Conservation (phyloP, 805 yeast species). For the Saccharomycopsis sp. region DNA sequence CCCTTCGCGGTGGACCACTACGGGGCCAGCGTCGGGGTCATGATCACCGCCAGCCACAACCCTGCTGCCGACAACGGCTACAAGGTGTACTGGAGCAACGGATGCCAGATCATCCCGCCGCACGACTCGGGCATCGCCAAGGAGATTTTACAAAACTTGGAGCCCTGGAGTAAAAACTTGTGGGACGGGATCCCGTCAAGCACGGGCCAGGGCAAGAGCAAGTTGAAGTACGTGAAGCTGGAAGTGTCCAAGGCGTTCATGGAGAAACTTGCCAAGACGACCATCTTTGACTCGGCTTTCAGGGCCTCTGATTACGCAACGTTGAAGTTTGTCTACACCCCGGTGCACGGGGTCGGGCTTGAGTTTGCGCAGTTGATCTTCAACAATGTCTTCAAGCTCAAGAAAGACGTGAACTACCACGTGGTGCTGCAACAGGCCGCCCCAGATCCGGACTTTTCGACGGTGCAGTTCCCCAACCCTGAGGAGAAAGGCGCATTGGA, state of each 20-base stretch:
- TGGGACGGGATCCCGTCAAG: slow-evolving; percentile 28
- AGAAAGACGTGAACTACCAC: slow-evolving; percentile 5
- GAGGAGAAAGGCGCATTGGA: slow-evolving; percentile 90
- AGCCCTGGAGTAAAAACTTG: no score
- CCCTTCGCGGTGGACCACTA: slow-evolving; percentile 71
- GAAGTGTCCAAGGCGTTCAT: slow-evolving; percentile 38
- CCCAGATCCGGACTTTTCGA: slow-evolving; percentile 82
- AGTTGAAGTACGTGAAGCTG: slow-evolving; percentile 34
- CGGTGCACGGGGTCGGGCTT: slow-evolving; percentile 92
- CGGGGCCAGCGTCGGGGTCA: slow-evolving; percentile 70
- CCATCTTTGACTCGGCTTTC: slow-evolving; percentile 2
- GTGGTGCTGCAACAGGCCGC: slow-evolving; percentile 53
- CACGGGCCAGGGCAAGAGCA: slow-evolving; percentile 16
- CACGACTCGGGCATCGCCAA: slow-evolving; percentile 68
- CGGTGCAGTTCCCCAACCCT: slow-evolving; percentile 89
- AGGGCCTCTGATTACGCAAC: slow-evolving; percentile 21
- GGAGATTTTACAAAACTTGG: slow-evolving; percentile 49
- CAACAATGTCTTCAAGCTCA: slow-evolving; percentile 6
- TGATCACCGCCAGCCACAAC: slow-evolving; percentile 94
- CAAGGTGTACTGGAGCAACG: slow-evolving; percentile 88
- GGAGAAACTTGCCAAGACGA: slow-evolving; percentile 23
- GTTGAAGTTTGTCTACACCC: slow-evolving; percentile 69
- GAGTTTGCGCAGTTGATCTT: slow-evolving; percentile 30
- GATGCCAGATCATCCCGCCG: slow-evolving; percentile 94
- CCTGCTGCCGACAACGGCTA: slow-evolving; percentile 92